phyloP scores from a whole-genome alignment of 192 early-diverging fungal genomes.

The Coemansia sp. region DNA sequence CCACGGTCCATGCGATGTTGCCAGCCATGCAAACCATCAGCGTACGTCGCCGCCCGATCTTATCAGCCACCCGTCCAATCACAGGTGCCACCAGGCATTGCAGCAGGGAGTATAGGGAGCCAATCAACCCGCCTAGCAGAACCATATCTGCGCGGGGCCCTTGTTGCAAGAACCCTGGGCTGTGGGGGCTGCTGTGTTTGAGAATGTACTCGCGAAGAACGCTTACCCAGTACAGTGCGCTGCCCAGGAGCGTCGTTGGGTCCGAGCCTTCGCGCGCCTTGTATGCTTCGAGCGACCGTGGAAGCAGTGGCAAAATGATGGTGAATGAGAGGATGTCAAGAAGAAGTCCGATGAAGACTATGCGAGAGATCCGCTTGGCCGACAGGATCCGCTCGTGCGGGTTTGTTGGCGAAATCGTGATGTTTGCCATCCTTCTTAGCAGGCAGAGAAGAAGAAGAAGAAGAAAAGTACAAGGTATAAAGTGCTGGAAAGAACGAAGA shows the following conservation, averaged over 20 bases:
- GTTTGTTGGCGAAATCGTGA: not conserved
- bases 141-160: constrained; percentile 62
- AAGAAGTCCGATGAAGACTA: constrained; percentile 81
- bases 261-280: constrained; percentile 54
- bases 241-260: constrained; percentile 43
- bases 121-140: constrained; percentile 86
- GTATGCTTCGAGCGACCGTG: constrained; percentile 87
- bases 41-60: constrained; percentile 74
- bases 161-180: constrained; percentile 44
- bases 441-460: not conserved
- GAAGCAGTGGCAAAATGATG: constrained; percentile 93
- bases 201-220: constrained; percentile 17
- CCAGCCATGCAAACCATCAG: constrained; percentile 90
- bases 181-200: constrained; percentile 7
- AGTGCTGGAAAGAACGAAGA: not conserved
- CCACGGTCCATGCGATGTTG: constrained; percentile 79
- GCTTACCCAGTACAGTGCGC: constrained; percentile 15
- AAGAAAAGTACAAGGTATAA: not conserved
- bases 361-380: constrained; percentile 41
- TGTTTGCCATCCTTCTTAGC: not conserved
- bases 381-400: constrained; percentile 8
- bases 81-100: constrained; percentile 84
- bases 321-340: constrained; percentile 98
- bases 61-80: constrained; percentile 80
- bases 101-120: constrained; percentile 90